These are phyloP conservation scores for Cladophialophora psammophila DNA, from an alignment of 2,329 filamentous ascomycete species.

Conservation along the genomic window DNA sequence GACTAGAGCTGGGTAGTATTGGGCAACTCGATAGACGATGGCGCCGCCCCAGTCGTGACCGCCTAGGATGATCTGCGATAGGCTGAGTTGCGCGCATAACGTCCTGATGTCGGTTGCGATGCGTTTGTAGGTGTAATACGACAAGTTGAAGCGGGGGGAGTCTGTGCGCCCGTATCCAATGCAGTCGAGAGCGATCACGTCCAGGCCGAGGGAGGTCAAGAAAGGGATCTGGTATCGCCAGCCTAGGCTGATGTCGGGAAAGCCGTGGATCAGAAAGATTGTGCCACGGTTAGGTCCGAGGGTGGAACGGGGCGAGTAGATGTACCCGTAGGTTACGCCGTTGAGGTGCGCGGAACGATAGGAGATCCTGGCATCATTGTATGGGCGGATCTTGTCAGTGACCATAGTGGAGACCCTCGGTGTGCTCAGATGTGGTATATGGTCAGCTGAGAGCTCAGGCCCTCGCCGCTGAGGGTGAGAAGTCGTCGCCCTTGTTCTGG, in stretches of 20 bases:
- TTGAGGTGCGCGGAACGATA: slow-evolving; percentile 67
- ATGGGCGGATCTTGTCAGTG: no score
- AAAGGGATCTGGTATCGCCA: slow-evolving; percentile 90
- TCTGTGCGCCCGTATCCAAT: slow-evolving; percentile 82
- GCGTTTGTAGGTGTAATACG: slow-evolving; percentile 74
- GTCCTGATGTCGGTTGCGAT: slow-evolving; percentile 78
- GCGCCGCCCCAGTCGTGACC: slow-evolving; percentile 92
- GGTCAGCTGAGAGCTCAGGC: no score
- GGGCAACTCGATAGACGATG: slow-evolving; percentile 75
- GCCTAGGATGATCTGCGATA: slow-evolving; percentile 74
- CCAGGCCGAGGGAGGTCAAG: slow-evolving; percentile 73
- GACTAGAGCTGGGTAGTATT: slow-evolving; percentile 76
- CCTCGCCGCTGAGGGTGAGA: no score
- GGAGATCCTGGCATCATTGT: no score
- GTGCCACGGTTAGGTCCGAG: slow-evolving; percentile 54
- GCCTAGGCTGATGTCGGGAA: slow-evolving; percentile 82
- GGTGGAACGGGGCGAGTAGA: slow-evolving; percentile 58
- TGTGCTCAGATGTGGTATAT: no score
- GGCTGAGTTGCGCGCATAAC: slow-evolving; percentile 67
- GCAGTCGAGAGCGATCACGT: slow-evolving; percentile 84
- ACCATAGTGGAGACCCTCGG: no score
- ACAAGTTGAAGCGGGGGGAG: slow-evolving; percentile 61
- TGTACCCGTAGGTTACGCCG: slow-evolving; percentile 72
- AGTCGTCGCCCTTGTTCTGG: no score
- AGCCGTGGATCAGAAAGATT: slow-evolving; percentile 74